These are phyloP conservation scores for Neurospora sp. DNA, from an alignment of 2,329 filamentous ascomycete genomes.

Conservation along the genomic window DNA sequence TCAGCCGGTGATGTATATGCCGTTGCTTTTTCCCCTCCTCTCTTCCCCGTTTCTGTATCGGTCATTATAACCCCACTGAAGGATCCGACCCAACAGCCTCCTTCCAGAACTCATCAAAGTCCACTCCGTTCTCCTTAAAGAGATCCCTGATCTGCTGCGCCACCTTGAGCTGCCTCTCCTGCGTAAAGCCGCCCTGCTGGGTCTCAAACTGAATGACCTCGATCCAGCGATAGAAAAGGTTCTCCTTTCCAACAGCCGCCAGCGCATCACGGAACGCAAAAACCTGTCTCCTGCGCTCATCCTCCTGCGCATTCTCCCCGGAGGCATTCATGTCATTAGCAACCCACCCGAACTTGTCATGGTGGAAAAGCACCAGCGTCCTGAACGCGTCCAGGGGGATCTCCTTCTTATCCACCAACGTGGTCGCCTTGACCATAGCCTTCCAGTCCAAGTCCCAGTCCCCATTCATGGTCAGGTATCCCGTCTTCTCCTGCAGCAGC, in stretches of 20 bases:
- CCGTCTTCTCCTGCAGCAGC: constrained; percentile 67
- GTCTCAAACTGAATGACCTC: constrained; percentile 87
- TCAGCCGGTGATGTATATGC: not conserved
- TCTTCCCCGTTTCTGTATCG: not conserved
- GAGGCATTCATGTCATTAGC: constrained; percentile 48
- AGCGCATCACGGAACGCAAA: constrained; percentile 72
- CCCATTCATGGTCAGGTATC: constrained; percentile 74
- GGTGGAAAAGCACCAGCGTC: constrained; percentile 59
- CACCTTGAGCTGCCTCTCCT: constrained; percentile 61
- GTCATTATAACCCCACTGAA: constrained; percentile 19
- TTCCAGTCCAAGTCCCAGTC: constrained; percentile 85
- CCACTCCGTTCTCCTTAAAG: constrained; percentile 65
- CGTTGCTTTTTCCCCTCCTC: not conserved
- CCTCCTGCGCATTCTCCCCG: constrained; percentile 40
- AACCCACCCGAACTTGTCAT: constrained; percentile 61
- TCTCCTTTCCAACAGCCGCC: constrained; percentile 69
- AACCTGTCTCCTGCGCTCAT: constrained; percentile 62
- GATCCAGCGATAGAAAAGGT: constrained; percentile 85
- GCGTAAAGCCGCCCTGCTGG: constrained; percentile 65
- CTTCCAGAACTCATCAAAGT: constrained; percentile 74
- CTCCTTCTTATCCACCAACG: constrained; percentile 55
- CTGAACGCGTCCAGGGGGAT: constrained; percentile 57
- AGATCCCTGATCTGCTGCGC: constrained; percentile 66
- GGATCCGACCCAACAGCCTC: constrained; percentile 43
- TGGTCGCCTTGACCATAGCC: constrained; percentile 66